These are phyloP conservation scores for Carex scoparia DNA, from an alignment of 176 grass and related monocot species.

Conservation along the genomic window DNA sequence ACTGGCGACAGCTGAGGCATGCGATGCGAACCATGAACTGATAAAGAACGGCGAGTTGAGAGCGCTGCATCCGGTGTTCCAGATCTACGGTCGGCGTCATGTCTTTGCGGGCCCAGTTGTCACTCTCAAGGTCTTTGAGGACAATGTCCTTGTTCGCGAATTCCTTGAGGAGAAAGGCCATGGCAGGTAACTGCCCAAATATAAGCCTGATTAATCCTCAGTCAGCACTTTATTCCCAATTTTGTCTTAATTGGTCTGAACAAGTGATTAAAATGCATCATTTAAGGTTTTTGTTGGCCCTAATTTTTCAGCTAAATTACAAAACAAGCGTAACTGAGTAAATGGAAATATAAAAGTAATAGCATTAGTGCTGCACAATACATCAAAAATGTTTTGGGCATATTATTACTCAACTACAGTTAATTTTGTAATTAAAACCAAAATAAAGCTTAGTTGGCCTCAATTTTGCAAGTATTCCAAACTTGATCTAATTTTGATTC, in stretches of 20 bases:
- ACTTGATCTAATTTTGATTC: not conserved
- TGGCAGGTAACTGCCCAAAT: conserved; percentile 17
- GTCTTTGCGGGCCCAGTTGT: conserved; percentile 66
- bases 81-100: conserved; percentile 60
- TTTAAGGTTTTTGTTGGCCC: not conserved
- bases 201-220: not conserved
- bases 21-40: conserved; percentile 55
- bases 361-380: not conserved
- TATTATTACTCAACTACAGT: not conserved
- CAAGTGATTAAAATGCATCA: not conserved
- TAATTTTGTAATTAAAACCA: not conserved
- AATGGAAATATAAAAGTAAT: not conserved
- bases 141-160: conserved; percentile 75
- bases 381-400: not conserved
- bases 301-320: not conserved
- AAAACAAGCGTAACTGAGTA: not conserved
- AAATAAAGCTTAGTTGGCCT: not conserved
- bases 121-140: conserved; percentile 85
- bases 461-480: not conserved
- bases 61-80: conserved; percentile 62
- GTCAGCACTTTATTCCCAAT: not conserved
- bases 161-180: conserved; percentile 72
- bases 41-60: conserved; percentile 62
- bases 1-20: conserved; percentile 69
- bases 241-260: not conserved